Conservation (phyloP, 768 basidiomycete species). For the Dictyophora rubrovolvata region DNA sequence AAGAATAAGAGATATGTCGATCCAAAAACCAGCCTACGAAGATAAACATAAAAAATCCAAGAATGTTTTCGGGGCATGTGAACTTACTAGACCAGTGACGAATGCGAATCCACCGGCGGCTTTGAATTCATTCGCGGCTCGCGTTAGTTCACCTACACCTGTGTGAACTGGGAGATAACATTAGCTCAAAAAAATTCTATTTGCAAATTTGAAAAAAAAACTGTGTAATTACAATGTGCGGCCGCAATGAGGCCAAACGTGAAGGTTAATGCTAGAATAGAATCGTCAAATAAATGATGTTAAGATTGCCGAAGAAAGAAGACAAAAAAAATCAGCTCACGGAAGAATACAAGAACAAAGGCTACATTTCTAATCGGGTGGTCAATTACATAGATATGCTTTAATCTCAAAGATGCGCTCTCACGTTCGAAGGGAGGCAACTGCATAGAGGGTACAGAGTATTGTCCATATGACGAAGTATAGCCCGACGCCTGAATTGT, state of each 20-base stretch:
- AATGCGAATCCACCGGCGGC: slow-evolving; percentile 9
- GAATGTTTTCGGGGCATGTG: background rate
- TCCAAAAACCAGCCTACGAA: slow-evolving; percentile 3
- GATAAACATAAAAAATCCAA: background rate
- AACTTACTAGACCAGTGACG: slow-evolving; percentile 1
- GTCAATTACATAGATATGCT: background rate
- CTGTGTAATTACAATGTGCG: slow-evolving; percentile 1
- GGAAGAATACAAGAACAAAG: slow-evolving; percentile 4
- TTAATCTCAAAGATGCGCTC: background rate
- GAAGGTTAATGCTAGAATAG: background rate
- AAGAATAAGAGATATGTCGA: slow-evolving; percentile 9
- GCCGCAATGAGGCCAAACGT: slow-evolving; percentile 4
- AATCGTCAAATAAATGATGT: background rate
- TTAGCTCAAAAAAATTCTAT: background rate
- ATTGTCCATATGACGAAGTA: slow-evolving; percentile 9
- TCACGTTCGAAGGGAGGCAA: slow-evolving; percentile 10
- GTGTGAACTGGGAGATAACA: background rate
- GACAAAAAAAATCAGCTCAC: background rate
- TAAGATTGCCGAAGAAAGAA: background rate
- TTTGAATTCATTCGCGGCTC: slow-evolving; percentile 4
- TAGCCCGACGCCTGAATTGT: slow-evolving; percentile 8
- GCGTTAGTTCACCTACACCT: slow-evolving; percentile 1
- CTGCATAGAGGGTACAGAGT: slow-evolving; percentile 3
- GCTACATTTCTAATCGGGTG: background rate
- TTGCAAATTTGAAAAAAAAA: background rate